These are phyloP conservation scores for Gossypium ekmanianum DNA, from an alignment of 345 rosid genomes.

Conservation along the genomic window DNA sequence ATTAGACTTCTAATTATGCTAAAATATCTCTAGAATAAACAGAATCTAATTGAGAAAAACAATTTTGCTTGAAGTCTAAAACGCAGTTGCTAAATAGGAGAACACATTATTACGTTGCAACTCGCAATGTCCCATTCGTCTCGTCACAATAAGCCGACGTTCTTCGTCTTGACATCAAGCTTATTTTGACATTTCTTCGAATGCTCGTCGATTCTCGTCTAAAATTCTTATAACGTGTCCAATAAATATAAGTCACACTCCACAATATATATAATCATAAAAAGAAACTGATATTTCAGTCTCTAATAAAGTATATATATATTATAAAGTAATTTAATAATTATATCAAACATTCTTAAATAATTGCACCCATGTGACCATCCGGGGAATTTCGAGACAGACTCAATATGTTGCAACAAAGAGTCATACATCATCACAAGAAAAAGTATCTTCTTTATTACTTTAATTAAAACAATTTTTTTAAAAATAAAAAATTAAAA, in stretches of 20 bases:
- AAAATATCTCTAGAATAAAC: too few species aligned
- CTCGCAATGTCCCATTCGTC: too few species aligned
- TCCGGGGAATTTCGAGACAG: background rate
- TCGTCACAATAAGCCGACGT: too few species aligned
- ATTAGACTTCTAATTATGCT: too few species aligned
- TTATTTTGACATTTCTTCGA: too few species aligned
- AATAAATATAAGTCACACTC: too few species aligned
- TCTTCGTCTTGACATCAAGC: too few species aligned
- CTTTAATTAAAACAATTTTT: background rate
- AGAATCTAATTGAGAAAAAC: fast-evolving
- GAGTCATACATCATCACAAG: background rate
- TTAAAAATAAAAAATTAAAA: background rate
- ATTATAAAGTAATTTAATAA: background rate
- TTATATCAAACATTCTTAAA: background rate
- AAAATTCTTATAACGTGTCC: fast-evolving
- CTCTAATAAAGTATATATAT: background rate
- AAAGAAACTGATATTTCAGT: background rate
- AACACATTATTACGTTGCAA: too few species aligned
- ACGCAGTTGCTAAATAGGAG: too few species aligned
- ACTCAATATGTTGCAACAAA: background rate
- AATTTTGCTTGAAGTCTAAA: fast-evolving
- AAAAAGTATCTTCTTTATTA: background rate
- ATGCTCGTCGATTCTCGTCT: too few species aligned
- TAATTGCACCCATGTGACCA: background rate
- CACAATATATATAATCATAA: background rate